Evolutionary conservation across 805 yeast genomes (phyloP).

Genomic region (Kuraishia cidri): DNA sequence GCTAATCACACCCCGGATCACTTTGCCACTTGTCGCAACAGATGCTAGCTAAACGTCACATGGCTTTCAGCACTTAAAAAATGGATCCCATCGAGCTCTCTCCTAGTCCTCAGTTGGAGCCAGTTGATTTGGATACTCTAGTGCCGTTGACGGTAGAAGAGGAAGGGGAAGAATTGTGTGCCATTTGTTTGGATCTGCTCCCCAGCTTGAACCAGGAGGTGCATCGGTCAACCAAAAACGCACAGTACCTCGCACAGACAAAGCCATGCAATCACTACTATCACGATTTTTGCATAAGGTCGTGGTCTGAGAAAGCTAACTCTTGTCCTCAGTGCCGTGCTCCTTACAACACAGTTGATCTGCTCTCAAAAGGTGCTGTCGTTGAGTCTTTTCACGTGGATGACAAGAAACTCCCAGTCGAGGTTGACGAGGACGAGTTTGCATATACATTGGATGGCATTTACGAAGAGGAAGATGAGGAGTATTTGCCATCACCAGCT

Average conservation of each 20-base stretch:
- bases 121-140: too few relatives aligned
- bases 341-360: constrained; percentile 12
- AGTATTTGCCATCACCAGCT: neutral
- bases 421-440: constrained; percentile 12
- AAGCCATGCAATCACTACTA: constrained; percentile 22
- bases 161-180: constrained; percentile 6
- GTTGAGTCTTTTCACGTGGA: constrained; percentile 11
- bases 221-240: constrained; percentile 5
- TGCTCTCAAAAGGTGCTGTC: constrained; percentile 8
- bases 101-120: too few relatives aligned
- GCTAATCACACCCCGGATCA: too few relatives aligned
- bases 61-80: too few relatives aligned
- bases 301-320: constrained; percentile 25
- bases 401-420: constrained; percentile 13
- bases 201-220: constrained; percentile 1
- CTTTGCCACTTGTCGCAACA: too few relatives aligned
- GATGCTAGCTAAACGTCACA: too few relatives aligned
- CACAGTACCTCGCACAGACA: constrained; percentile 4
- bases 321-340: constrained; percentile 25
- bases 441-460: constrained; percentile 4
- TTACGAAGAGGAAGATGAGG: neutral
- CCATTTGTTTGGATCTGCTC: constrained; percentile 7
- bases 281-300: constrained; percentile 23
- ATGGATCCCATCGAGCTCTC: too few relatives aligned
- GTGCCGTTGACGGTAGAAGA: too few relatives aligned